phyloP scores from a whole-genome alignment of 148 eudicot species.

The Dysphania ambrosioides region DNA sequence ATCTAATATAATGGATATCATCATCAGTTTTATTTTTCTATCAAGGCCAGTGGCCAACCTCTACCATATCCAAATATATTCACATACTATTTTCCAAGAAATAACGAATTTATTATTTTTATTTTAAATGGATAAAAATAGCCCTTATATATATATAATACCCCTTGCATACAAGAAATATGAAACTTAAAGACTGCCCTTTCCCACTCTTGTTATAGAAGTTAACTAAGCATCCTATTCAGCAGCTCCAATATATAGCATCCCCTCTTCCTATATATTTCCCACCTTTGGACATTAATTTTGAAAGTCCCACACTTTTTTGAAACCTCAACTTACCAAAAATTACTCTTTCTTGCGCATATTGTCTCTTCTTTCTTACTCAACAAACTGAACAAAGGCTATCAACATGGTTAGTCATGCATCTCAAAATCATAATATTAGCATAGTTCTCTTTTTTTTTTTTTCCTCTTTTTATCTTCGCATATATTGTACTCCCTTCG shows the following conservation, averaged over 20 bases:
- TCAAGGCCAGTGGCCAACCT: slow-evolving; percentile 40
- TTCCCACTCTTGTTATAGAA: slow-evolving; percentile 2
- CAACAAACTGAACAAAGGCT: neutral
- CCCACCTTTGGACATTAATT: neutral
- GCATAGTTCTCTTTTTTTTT: neutral
- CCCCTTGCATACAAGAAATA: neutral
- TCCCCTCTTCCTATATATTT: slow-evolving; percentile 20
- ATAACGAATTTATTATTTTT: neutral
- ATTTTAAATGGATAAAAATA: neutral
- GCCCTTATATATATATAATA: neutral
- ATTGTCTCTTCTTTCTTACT: neutral
- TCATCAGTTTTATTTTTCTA: slow-evolving; percentile 4
- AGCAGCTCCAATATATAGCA: neutral
- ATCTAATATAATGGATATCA: too few relatives aligned
- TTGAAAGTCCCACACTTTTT: slow-evolving; percentile 3
- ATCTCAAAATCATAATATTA: neutral
- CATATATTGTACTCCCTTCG: neutral
- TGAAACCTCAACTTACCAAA: slow-evolving; percentile 8
- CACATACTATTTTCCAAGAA: neutral
- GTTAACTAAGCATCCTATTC: slow-evolving; percentile 1
- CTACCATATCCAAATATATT: slow-evolving; percentile 29
- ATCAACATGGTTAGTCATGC: slow-evolving; percentile 24
- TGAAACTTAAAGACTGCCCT: too few relatives aligned
- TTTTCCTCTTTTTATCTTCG: neutral
- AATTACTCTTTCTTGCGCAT: slow-evolving; percentile 2